Base-by-base conservation (phyloP, 768 basidiomycete genomes). In the Gloeopeniophorella convolvens region DNA sequence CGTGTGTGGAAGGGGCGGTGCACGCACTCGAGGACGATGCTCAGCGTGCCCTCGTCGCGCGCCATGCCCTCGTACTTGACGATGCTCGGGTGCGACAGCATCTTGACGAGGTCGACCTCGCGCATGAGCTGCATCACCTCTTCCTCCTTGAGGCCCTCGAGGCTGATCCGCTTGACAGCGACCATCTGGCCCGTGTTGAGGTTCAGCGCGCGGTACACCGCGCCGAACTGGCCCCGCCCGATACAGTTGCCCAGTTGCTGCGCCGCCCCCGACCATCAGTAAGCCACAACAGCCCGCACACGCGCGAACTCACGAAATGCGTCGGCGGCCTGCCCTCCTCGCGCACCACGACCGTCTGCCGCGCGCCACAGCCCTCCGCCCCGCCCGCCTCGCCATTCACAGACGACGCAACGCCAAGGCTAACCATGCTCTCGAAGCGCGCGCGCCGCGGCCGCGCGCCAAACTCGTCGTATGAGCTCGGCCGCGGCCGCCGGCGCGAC, bases 221-320 rank as follows among this genome's bases (percentile, higher is more conserved):
- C 81, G 24, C 95, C 95, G 66, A 97, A 98, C 70, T 98, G 95
- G 7, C 95, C 95, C 42, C 89, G 82, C 2, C 95, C 95, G 56
- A 99, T 95, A 65, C 91, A 94, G 67, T 96, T 94, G 26, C 95
- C 95, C 16, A 99, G 75, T 93, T 95, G 92, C 95, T 97, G 62
- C 26, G 36, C 46, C 28, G 15, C 24, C 53, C 48, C 31, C 57
- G 55, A 58, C 44, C 20, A 32, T 35, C 5, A 27, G 20, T 43
- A 20, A 36, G 15, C 42, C 42, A 7, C 33, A 76, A n/a, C n/a
- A n/a, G n/a, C n/a, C n/a, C n/a, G n/a, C n/a, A n/a, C n/a, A n/a
- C n/a, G n/a, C n/a, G n/a, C n/a, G n/a, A n/a, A n/a, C 91, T 77
- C 63, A 93, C 91, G 65, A 87, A 92, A 64, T 83, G 84, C 45